Evolutionary conservation across 1,139 yeast genomes (phyloP), one percentile per base, ranked within the genome.

Genomic region (Casaregolazyma suthepensis): DNA sequence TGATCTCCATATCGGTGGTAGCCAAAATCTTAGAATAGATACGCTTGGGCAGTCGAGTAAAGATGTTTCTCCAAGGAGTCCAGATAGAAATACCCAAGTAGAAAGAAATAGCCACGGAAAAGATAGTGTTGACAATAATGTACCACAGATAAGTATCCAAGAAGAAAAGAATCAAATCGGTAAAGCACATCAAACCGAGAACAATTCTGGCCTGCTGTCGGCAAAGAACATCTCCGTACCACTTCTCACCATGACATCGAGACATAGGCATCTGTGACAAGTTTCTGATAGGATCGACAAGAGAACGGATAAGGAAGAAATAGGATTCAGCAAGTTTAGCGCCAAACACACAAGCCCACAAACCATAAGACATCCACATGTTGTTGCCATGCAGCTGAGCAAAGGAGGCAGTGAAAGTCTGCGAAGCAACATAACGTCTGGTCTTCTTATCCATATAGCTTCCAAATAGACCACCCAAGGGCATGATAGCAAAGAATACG

Each of bases 41-140:
- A 83, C 99, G 88, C 83, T 93, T 93, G 71, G 99, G 99, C 69
- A 93, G 79, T 74, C 99, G 85, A 58, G 96, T 85, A 78, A 91
- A 93, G 66, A 93, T 91, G 72, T 93, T 93, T 83, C 98, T 87
- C 99, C 99, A 93, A 58, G 99, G 99, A 53, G 99, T 93, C 79
- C 91, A 85, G 62, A 93, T 91, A 52, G 98, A 93, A 66, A 93
- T 90, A 85, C 99, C 99, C 73, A 93, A 80, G 79, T 91, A 93
- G 81, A 93, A 93, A 26, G 98, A 93, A 71, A 96, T 88, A 65
- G 96, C 97, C 67, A 93, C 90, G 58, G 98, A 91, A 81, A 88
- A 90, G 64, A 89, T 81, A 73, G 96, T 87, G 82, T 91, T 93
- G 72, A 88, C 85, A 64, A 93, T 79, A 79, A 93, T 91, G 80